Percentiles rank a stretch among this genome's conserved stretches.
Conservation (phyloP, 495 filamentous ascomycete genomes). For the Halenospora varia region DNA sequence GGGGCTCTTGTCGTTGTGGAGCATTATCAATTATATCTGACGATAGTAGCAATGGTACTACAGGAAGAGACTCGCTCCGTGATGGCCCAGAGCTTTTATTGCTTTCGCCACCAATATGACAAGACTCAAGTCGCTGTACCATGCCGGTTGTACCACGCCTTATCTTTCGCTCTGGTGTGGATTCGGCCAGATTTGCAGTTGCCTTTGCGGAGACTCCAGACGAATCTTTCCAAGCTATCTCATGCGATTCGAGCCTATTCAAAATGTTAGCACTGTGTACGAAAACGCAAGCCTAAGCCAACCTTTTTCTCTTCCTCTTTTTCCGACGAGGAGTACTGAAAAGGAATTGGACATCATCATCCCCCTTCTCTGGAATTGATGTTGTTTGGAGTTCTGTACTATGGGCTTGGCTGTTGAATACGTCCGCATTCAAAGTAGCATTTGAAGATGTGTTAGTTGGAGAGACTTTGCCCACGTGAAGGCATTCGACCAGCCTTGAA, state of each 20-base stretch:
- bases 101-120: conserved; percentile 23
- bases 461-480: no score
- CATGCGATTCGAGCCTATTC: conserved; percentile 9
- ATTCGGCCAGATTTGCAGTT: conserved; percentile 1
- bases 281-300: not conserved
- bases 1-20: not conserved
- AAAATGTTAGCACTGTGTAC: not conserved
- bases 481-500: no score
- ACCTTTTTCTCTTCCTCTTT: conserved; percentile 26
- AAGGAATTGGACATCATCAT: conserved; percentile 42
- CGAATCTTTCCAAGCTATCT: not conserved
- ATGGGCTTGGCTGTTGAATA: not conserved
- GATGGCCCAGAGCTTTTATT: conserved; percentile 22
- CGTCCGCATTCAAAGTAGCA: no score
- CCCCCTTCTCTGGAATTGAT: conserved; percentile 14
- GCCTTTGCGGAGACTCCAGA: not conserved
- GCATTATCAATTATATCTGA: conserved; percentile 11
- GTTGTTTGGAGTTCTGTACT: not conserved
- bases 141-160: conserved; percentile 34
- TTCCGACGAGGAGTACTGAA: conserved; percentile 40
- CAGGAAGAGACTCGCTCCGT: conserved; percentile 33
- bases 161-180: conserved; percentile 18
- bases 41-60: no score
- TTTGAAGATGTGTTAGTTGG: no score
- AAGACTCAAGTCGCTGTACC: conserved; percentile 20